These are phyloP conservation scores for Pyricularia grisea DNA, from an alignment of 2,329 filamentous ascomycete genomes.

Conservation along the genomic window DNA sequence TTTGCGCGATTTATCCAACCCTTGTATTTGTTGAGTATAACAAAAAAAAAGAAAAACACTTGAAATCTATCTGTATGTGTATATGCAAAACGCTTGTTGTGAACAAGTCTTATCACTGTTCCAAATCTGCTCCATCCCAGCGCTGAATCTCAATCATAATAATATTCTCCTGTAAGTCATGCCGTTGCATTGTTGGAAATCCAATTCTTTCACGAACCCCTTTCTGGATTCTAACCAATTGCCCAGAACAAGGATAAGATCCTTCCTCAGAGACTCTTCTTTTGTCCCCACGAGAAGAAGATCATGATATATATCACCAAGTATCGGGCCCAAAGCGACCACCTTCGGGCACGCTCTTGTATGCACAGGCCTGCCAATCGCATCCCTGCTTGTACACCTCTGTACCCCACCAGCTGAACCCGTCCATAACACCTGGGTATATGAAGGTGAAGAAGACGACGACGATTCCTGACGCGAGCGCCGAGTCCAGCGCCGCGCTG, in stretches of 20 bases:
- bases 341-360: constrained; percentile 52
- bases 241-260: neutral
- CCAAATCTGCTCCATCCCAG: neutral
- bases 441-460: constrained; percentile 80
- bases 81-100: neutral
- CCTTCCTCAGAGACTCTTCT: neutral
- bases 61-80: neutral
- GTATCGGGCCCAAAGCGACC: constrained; percentile 55
- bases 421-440: constrained; percentile 66
- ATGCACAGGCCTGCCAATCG: constrained; percentile 75
- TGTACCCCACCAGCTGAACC: constrained; percentile 82
- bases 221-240: neutral
- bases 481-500: constrained; percentile 73
- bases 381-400: constrained; percentile 78
- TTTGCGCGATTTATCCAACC: neutral
- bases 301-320: constrained; percentile 32
- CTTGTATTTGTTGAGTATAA: neutral
- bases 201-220: neutral
- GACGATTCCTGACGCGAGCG: constrained; percentile 72
- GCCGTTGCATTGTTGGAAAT: neutral
- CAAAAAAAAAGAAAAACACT: neutral
- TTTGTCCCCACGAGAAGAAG: neutral
- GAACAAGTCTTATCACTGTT: neutral
- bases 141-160: neutral
- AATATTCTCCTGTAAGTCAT: neutral